Conservation (phyloP, 1,284 basidiomycete species). For the Ustilago nuda region DNA sequence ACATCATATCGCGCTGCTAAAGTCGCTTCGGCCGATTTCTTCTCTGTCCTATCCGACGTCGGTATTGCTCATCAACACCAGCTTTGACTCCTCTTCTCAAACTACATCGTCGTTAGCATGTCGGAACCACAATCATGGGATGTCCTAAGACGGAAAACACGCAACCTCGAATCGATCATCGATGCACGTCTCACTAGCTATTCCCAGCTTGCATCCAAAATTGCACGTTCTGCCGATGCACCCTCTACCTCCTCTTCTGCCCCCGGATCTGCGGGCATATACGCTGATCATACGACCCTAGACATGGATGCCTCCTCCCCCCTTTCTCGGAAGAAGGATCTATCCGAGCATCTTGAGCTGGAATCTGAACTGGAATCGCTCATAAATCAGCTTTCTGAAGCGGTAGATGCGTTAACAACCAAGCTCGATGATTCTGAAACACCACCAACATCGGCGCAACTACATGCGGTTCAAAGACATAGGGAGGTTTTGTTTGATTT, state of each 20-base stretch:
- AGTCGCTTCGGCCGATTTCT: background rate
- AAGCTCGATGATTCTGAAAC: constrained; percentile 79
- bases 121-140: constrained; percentile 68
- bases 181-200: constrained; percentile 90
- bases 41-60: background rate
- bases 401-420: constrained; percentile 73
- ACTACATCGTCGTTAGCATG: constrained; percentile 27
- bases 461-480: constrained; percentile 88
- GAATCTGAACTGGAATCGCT: constrained; percentile 88
- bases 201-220: constrained; percentile 82
- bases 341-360: constrained; percentile 62
- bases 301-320: constrained; percentile 34
- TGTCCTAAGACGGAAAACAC: constrained; percentile 80
- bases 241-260: constrained; percentile 21
- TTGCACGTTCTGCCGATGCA: constrained; percentile 72
- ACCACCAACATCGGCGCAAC: constrained; percentile 83
- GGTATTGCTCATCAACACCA: no score
- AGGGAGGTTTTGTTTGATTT: constrained; percentile 90
- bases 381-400: constrained; percentile 72
- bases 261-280: constrained; percentile 6
- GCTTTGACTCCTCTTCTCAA: no score
- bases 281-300: constrained; percentile 40
- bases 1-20: no score
- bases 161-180: constrained; percentile 89
- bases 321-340: constrained; percentile 14